Conservation (phyloP, 441 rosid species). For the Brassica balearica region DNA sequence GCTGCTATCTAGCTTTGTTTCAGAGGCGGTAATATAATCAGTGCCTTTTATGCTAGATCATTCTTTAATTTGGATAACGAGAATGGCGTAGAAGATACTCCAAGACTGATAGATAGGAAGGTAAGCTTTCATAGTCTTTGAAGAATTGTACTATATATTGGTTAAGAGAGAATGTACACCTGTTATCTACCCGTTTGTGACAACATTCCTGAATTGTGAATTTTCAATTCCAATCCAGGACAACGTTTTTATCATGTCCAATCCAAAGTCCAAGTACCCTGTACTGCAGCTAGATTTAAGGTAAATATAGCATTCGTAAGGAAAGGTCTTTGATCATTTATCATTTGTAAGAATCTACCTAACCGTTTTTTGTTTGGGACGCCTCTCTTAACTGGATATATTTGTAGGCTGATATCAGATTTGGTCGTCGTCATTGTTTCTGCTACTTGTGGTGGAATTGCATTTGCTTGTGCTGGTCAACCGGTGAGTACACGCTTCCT, state of each 20-base stretch:
- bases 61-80: slow-evolving; percentile 88
- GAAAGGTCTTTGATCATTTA: background rate
- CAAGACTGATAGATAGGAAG: slow-evolving; percentile 87
- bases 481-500: slow-evolving; percentile 64
- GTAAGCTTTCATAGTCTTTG: slow-evolving; percentile 45
- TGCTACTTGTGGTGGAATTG: slow-evolving; percentile 98
- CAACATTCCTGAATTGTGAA: background rate
- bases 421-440: slow-evolving; percentile 94
- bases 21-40: background rate
- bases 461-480: slow-evolving; percentile 99
- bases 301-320: slow-evolving; percentile 44
- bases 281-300: slow-evolving; percentile 88
- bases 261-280: slow-evolving; percentile 92
- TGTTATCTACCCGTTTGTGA: background rate
- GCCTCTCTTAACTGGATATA: slow-evolving; percentile 25
- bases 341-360: background rate
- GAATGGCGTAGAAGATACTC: slow-evolving; percentile 83
- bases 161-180: background rate
- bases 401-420: slow-evolving; percentile 88
- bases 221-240: slow-evolving; percentile 52
- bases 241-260: slow-evolving; percentile 92
- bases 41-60: slow-evolving; percentile 57
- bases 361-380: slow-evolving; percentile 19
- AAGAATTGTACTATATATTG: background rate
- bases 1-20: slow-evolving; percentile 30